Conservation (phyloP, 305 asterid species). For the Fraxinus baroniana region DNA sequence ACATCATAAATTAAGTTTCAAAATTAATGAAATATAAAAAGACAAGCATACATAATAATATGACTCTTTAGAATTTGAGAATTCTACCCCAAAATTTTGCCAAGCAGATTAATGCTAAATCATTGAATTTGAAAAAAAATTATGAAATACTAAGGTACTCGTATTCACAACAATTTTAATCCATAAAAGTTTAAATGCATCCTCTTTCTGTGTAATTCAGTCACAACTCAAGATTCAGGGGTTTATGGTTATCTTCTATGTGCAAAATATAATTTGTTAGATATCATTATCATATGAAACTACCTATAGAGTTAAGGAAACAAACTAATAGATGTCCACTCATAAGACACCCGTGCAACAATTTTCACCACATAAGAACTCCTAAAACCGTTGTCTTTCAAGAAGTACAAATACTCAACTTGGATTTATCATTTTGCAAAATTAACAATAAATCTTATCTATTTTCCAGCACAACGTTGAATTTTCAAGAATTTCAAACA, state of each 20-base stretch:
- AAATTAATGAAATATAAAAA: neutral
- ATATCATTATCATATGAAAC: neutral
- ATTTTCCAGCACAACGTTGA: neutral
- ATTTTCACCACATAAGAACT: neutral
- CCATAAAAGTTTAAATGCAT: neutral
- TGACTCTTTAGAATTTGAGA: neutral
- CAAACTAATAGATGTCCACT: constrained; percentile 1
- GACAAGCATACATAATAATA: neutral
- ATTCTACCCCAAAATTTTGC: neutral
- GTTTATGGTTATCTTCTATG: neutral
- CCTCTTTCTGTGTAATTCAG: neutral
- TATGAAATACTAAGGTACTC: neutral
- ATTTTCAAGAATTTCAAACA: neutral
- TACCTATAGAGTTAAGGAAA: neutral
- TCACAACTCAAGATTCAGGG: neutral
- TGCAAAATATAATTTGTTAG: neutral
- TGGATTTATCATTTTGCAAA: neutral
- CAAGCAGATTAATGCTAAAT: neutral
- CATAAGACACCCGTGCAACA: neutral
- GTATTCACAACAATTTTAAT: neutral
- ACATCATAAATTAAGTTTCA: neutral
- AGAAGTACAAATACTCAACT: neutral
- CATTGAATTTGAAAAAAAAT: neutral
- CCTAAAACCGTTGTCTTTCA: neutral
- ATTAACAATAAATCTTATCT: neutral